Evolutionary conservation across 2,329 filamentous ascomycete species (phyloP).

Genomic region (Septoria linicola): DNA sequence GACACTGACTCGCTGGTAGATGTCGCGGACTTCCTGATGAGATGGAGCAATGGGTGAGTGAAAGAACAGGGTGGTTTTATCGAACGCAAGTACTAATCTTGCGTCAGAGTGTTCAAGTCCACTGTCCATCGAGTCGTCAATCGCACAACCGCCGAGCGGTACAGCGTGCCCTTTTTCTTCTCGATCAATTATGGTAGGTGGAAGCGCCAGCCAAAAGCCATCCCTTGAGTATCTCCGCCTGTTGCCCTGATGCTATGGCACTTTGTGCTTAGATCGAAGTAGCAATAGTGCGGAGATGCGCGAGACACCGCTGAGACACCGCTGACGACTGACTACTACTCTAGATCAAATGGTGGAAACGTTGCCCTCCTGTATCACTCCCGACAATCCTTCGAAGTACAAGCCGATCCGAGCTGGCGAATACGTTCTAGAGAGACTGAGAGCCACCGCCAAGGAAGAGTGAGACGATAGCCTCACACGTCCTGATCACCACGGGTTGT

Average conservation of each 20-base stretch:
- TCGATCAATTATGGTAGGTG: constrained; percentile 43
- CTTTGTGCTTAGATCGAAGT: too few relatives aligned
- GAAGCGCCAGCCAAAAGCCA: too few relatives aligned
- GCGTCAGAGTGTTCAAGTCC: constrained; percentile 40
- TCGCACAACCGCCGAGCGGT: constrained; percentile 40
- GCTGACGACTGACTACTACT: neutral
- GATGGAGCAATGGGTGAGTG: constrained; percentile 44
- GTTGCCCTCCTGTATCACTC: constrained; percentile 39
- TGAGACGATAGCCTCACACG: too few relatives aligned
- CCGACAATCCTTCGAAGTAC: constrained; percentile 36
- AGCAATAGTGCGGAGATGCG: too few relatives aligned
- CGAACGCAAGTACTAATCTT: neutral
- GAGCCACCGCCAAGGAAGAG: constrained; percentile 16
- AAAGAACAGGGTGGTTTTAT: too few relatives aligned
- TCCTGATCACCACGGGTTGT: too few relatives aligned
- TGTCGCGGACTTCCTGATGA: constrained; percentile 52
- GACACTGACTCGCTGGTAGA: constrained; percentile 40
- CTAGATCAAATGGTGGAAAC: constrained; percentile 27
- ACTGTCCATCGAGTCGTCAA: constrained; percentile 51
- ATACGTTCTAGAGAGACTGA: constrained; percentile 41
- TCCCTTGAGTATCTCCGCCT: too few relatives aligned
- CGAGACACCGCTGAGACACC: constrained; percentile 37
- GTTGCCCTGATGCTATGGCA: too few relatives aligned
- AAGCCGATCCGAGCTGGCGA: constrained; percentile 40
- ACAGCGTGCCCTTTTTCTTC: constrained; percentile 52